Evolutionary conservation across 192 early-diverging fungal species (phyloP).

Genomic region (Globomyces pollinis-pini): DNA sequence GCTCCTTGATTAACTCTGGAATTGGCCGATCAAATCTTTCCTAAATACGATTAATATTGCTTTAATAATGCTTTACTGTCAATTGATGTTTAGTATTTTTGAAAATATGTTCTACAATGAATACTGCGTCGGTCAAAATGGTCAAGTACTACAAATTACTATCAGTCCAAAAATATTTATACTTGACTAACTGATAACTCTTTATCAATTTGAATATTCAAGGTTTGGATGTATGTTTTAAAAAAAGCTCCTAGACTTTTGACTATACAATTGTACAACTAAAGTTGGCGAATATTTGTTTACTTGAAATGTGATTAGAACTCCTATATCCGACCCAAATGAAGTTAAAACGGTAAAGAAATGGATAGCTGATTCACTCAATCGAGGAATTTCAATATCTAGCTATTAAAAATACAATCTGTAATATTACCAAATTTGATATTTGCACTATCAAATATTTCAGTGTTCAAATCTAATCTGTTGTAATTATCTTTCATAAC

Average conservation of each 20-base stretch:
- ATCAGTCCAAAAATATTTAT: no score
- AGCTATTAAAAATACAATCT: no score
- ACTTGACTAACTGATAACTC: slow-evolving; percentile 32
- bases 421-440: slow-evolving; percentile 13
- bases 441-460: background rate
- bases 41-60: no score
- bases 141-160: slow-evolving; percentile 31
- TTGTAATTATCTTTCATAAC: slow-evolving; percentile 62
- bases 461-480: background rate
- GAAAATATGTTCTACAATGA: slow-evolving; percentile 52
- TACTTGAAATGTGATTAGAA: slow-evolving; percentile 61
- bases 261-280: slow-evolving; percentile 69
- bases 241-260: slow-evolving; percentile 56
- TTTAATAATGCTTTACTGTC: no score
- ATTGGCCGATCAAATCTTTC: slow-evolving; percentile 70
- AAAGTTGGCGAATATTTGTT: no score
- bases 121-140: slow-evolving; percentile 39
- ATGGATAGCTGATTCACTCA: slow-evolving; percentile 59
- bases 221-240: slow-evolving; percentile 50
- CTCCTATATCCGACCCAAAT: slow-evolving; percentile 64
- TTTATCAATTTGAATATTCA: slow-evolving; percentile 42
- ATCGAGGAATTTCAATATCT: background rate
- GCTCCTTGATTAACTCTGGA: slow-evolving; percentile 61
- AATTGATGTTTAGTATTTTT: slow-evolving; percentile 51
- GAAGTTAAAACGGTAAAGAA: slow-evolving; percentile 63